Percentiles rank a stretch among this genome's conserved stretches.
These are phyloP conservation scores for Sporopachydermia quercuum DNA, from an alignment of 805 yeast species.

Conservation along the genomic window DNA sequence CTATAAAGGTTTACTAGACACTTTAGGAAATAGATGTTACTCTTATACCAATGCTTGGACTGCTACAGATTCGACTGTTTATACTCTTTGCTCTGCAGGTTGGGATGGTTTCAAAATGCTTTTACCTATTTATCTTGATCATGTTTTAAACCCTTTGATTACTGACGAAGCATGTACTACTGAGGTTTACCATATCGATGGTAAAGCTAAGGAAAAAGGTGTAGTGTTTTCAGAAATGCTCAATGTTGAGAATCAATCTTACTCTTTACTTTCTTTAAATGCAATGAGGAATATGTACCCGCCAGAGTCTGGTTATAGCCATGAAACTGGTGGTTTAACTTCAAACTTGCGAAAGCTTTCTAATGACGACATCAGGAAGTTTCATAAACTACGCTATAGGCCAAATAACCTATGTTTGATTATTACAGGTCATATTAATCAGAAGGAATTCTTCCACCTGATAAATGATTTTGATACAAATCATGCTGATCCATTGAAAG, in stretches of 20 bases:
- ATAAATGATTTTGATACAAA: conserved; percentile 48
- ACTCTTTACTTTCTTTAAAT: conserved; percentile 47
- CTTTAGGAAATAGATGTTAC: conserved; percentile 68
- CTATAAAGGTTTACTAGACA: conserved; percentile 81
- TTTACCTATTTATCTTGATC: conserved; percentile 84
- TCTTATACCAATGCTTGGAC: conserved; percentile 96
- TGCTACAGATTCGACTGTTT: conserved; percentile 87
- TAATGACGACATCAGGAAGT: conserved; percentile 58
- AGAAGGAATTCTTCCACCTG: conserved; percentile 45
- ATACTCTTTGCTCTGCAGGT: conserved; percentile 83
- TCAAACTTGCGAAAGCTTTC: conserved; percentile 59
- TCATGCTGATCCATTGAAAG: conserved; percentile 24
- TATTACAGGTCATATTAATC: conserved; percentile 76
- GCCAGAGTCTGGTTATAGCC: conserved; percentile 62
- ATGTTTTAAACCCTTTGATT: conserved; percentile 67
- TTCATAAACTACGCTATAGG: conserved; percentile 58
- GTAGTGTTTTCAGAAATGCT: conserved; percentile 97
- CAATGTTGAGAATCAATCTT: conserved; percentile 69
- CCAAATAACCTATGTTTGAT: conserved; percentile 77
- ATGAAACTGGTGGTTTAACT: conserved; percentile 90
- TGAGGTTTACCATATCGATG: conserved; percentile 91
- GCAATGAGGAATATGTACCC: conserved; percentile 39
- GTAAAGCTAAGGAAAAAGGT: conserved; percentile 81
- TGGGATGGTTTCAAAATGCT: conserved; percentile 85
- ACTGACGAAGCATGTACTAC: conserved; percentile 86